Base-by-base conservation (phyloP, 1,139 yeast species). In the Saccharomyces pastorianus region DNA sequence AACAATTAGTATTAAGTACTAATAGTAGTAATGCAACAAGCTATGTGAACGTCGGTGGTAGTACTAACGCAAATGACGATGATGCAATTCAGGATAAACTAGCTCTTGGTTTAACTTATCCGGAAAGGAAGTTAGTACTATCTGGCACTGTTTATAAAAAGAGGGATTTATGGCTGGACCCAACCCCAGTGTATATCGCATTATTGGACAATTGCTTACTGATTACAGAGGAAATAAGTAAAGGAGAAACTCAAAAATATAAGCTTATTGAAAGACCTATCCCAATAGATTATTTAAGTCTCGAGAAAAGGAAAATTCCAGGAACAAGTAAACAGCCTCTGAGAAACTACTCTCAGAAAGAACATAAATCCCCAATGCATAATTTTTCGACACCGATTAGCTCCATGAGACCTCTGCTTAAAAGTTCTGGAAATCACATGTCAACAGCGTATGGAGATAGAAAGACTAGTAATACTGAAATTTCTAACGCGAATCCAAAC, bases 191-290 rank as follows among this genome's bases (percentile, higher is more conserved):
- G 17, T 86, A 82, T 61, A 63, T 87, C 41, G 81, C 88, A 27
- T 70, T 88, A 44, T 72, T 89, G 53, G 96, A 89, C 65, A 87
- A 89, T 63, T 88, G 76, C 62, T 69, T 89, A 49, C 71, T 89
- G 26, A 76, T 89, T 6, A 82, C 93, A 2, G 95, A 88, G 62
- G 54, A 53, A 13, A 54, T 61, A 9, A 47, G 51, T 4, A 64
- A 65, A 48, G 63, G 61, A 2, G 52, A 57, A 11, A 61, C 58
- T 42, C 66, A 63, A 29, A 64, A 56, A 57, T 70, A 77, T 58
- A 77, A 76, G 59, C 77, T 83, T 0, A 65, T 74, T 4, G 88
- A 83, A 60, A 74, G 74, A 32, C 87, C 88, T 1, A 80, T 83
- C 8, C 85, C 87, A 0, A 73, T 82, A 29, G 85, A 81, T 60